Conservation (phyloP, 2,329 filamentous ascomycete species). For the Aspergillus oerlinghausenensis region DNA sequence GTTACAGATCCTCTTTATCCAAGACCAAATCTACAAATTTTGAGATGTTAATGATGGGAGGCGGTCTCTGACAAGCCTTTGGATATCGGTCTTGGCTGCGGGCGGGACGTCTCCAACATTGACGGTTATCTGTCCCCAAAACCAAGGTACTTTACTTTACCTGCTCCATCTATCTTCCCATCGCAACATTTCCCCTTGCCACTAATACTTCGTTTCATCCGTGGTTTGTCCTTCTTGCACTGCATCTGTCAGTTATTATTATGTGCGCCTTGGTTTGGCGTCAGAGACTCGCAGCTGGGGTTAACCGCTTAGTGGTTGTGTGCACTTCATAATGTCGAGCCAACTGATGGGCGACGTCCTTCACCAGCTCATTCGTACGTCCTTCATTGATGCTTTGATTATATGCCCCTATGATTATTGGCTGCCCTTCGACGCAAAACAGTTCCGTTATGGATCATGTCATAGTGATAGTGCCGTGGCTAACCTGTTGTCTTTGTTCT, state of each 20-base stretch:
- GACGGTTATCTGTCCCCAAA: not conserved
- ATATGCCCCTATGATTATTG: not conserved
- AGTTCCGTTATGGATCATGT: not conserved
- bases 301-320: constrained; percentile 27
- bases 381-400: not conserved
- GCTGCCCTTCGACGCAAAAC: not conserved
- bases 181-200: not conserved
- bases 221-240: not conserved
- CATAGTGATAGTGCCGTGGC: constrained; percentile 4
- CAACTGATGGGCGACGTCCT: constrained; percentile 33
- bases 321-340: constrained; percentile 30
- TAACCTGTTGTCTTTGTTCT: constrained; percentile 14
- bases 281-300: constrained; percentile 31
- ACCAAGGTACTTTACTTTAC: not conserved
- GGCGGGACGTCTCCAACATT: not conserved
- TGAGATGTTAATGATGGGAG: not conserved
- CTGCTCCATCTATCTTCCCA: not conserved
- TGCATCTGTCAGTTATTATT: constrained; percentile 23
- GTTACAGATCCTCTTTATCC: not conserved
- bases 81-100: not conserved
- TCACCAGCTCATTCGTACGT: constrained; percentile 36
- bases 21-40: not conserved
- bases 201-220: not conserved
- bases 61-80: not conserved
- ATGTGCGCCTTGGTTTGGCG: constrained; percentile 32